Percentiles rank a stretch among this genome's conserved stretches.
These are phyloP conservation scores for Dimocarpus longan DNA, from an alignment of 345 rosid genomes.

Conservation along the genomic window DNA sequence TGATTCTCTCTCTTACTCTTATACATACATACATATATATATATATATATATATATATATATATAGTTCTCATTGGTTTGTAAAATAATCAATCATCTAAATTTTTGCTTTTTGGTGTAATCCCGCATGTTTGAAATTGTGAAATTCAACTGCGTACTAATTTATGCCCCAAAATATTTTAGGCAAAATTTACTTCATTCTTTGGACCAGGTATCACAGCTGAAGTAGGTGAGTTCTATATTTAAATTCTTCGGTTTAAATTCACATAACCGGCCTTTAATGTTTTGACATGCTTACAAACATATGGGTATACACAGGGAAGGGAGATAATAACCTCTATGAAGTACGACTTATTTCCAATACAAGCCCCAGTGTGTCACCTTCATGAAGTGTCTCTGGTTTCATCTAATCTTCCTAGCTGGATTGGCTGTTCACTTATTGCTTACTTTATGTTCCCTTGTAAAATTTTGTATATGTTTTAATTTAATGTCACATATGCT, in stretches of 20 bases:
- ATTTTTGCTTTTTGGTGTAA: conserved; percentile 1
- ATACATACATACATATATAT: too few species aligned
- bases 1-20: neutral
- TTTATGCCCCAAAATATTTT: conserved; percentile 21
- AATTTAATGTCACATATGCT: conserved; percentile 1
- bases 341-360: conserved; percentile 81
- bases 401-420: conserved; percentile 13
- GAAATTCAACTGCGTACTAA: conserved; percentile 20
- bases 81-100: neutral
- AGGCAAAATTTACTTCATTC: conserved; percentile 92
- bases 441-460: neutral
- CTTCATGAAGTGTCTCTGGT: conserved; percentile 36
- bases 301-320: conserved; percentile 46
- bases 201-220: conserved; percentile 89
- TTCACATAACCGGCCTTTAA: neutral
- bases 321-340: conserved; percentile 64
- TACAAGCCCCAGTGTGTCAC: conserved; percentile 38
- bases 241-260: neutral
- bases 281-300: neutral
- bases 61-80: neutral
- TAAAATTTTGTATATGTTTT: conserved; percentile 20
- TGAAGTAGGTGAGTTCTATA: conserved; percentile 66
- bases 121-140: neutral
- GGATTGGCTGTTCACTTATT: conserved; percentile 6
- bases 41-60: neutral